Evolutionary conservation across 1,284 basidiomycete species (phyloP), one percentile per base, ranked within the genome.

Genomic region (Cutaneotrichosporon mucoides): DNA sequence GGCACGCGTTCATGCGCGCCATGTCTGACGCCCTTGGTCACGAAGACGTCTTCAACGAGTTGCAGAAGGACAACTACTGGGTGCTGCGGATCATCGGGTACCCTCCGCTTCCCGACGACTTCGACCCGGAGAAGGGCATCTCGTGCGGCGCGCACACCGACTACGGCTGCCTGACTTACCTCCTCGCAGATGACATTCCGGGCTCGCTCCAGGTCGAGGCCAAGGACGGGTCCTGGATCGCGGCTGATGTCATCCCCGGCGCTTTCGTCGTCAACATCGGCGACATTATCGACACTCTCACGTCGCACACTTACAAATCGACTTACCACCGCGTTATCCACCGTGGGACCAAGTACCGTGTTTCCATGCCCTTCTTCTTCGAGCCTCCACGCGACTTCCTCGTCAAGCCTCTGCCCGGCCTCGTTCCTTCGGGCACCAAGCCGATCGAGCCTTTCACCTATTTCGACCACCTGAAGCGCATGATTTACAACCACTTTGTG

Each of bases 111-210:
- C 88, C 89, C 0, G 79, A 83, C 41, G 83, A 85, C 56, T 52
- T 36, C 5, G 50, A 53, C 38, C 34, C 44, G 5, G 81, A 87
- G 56, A 86, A 90, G 45, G 90, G 91, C 5, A 84, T 87, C 68
- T 90, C 88, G n/a, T 92, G 90, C 67, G 90, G 90, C 34, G 88
- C 88, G 55, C 90, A 92, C 76, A 89, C 86, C 85, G 90, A 92
- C 72, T 92, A 92, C 66, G 90, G 90, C n/a, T 91, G 89, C 74
- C 73, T 92, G 65, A 91, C 89, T 88, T 86, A 93, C 69, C 80
- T 93, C 8, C 84, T 87, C 68, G 84, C 89, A 11, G 91, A 92
- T 73, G 83, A 86, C 3, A 91, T 88, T 0, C 84, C 81, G 1
- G 83, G 83, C 50, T 89, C 91, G 6, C 57, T 64, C 37, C 62